Base-by-base conservation (phyloP, 1,284 basidiomycete genomes). In the Pterula multifida region DNA sequence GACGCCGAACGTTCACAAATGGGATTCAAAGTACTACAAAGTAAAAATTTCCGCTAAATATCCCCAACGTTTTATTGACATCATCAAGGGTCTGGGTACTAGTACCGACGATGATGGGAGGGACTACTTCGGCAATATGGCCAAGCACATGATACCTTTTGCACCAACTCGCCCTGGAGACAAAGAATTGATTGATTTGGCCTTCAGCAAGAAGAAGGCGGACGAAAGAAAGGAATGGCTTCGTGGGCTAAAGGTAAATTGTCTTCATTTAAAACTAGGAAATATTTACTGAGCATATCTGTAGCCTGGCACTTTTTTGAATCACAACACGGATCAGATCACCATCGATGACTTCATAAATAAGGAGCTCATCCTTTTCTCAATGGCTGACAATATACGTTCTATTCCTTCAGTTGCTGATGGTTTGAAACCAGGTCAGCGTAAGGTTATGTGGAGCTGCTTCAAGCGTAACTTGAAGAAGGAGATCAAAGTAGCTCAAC, bases 191-290 rank as follows among this genome's bases (percentile, higher is more conserved):
- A 96, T 99, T 55, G 95, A 99, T 50, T 83, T 99, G 55, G 96
- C 96, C 0, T 99, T 99, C 75, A 98, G 91, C 73, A 99, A 98
- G 79, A 98, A 98, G 75, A 98, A 96, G 65, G 91, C 94, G 0
- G 96, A 99, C 57, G 93, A 98, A 19, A 87, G 96, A 47, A 98
- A 99, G 65, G 96, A 98, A 56, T 99, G 96, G 96, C 72, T 99
- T 11, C 77, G 95, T 23, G 85, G 93, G 57, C 96, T 94, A 71
- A 91, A 79, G 71, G 90, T 85, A 55, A 51, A 68, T 60, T 15
- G n/a, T 26, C 44, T 23, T 26, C n/a, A 36, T 50, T 26, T 36
- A 42, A 21, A 11, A 22, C 46, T 45, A 35, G 25, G 11, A 3
- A n/a, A 12, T 17, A 32, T 25, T 44, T 11, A 25, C 52, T 52